Evolutionary conservation across 1,139 yeast genomes (phyloP), one percentile per base, ranked within the genome.

Genomic region (Candida tetrigidarum): DNA sequence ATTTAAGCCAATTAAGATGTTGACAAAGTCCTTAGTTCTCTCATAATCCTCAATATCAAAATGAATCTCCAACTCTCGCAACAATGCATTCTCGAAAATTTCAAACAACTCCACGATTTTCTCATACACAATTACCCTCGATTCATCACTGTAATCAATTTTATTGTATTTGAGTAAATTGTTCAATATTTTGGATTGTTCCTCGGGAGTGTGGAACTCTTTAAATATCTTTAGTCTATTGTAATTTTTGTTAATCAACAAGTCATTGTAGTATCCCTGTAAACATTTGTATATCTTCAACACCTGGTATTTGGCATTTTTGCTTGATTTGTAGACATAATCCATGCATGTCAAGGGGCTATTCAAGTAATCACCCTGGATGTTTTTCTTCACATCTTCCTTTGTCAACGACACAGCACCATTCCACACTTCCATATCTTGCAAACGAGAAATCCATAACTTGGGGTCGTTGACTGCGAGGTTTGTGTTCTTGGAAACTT

Each of bases 31-130:
- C 29, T 61, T 59, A 12, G 76, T 64, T 22, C 64, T 57, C 10
- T 57, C 59, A 52, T 66, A 77, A 43, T 86, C 83, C 43, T 75
- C 70, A 2, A 72, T 63, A 42, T 79, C 83, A 53, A 80, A 79
- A 52, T 76, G 81, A 30, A 74, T 67, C 46, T 86, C 95, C 52
- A 91, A 74, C 54, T 90, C 96, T 39, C 83, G 67, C 27, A 88
- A 60, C 7, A 87, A 75, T 0, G 95, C 90, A 57, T 79, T 86
- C 43, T 86, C 86, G 59, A 89, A 88, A 30, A 87, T 71, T 56
- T 86, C 95, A 39, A 83, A 65, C n/a, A 84, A 71, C 1, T 86
- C 72, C 30, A 73, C 74, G 41, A 85, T 64, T 51, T 80, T 76
- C 41, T 76, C 80, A 27, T 71, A 58, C 19, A 72, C 72, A 5